These are phyloP conservation scores for Purpureocillium takamizusanense DNA, from an alignment of 2,329 filamentous ascomycete genomes.

Conservation along the genomic window DNA sequence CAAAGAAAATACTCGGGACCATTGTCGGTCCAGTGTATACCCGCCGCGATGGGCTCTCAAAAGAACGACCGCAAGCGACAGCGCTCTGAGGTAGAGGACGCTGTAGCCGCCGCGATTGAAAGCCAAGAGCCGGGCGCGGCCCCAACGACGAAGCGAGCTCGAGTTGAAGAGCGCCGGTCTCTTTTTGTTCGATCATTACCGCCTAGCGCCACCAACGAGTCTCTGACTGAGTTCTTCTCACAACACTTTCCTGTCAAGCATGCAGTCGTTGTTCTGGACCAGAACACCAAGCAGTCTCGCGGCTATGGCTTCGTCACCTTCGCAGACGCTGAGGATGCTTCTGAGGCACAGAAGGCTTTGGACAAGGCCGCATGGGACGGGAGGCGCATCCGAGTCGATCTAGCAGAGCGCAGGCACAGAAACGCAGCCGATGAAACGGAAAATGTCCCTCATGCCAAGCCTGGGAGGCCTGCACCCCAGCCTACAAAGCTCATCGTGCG, in stretches of 20 bases:
- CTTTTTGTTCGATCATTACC: conserved; percentile 90
- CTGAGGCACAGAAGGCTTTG: conserved; percentile 70
- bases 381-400: conserved; percentile 73
- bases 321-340: conserved; percentile 84
- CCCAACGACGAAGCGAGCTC: conserved; percentile 41
- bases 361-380: conserved; percentile 72
- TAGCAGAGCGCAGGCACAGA: conserved; percentile 78
- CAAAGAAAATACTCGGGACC: conserved; percentile 1
- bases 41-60: conserved; percentile 16
- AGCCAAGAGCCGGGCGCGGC: conserved; percentile 21
- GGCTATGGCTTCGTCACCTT: conserved; percentile 98
- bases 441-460: conserved; percentile 33
- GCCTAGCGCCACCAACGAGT: conserved; percentile 67
- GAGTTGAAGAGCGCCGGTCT: conserved; percentile 55
- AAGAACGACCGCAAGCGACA: conserved; percentile 26
- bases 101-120: conserved; percentile 17
- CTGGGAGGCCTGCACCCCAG: conserved; percentile 48
- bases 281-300: conserved; percentile 75
- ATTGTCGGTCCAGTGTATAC: too few species aligned
- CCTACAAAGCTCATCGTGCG: conserved; percentile 74
- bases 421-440: conserved; percentile 37
- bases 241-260: conserved; percentile 93
- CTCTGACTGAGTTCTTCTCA: conserved; percentile 82
- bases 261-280: conserved; percentile 83
- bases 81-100: conserved; percentile 22